These are phyloP conservation scores for Artomyces pyxidatus DNA, from an alignment of 768 basidiomycete species.

Conservation along the genomic window DNA sequence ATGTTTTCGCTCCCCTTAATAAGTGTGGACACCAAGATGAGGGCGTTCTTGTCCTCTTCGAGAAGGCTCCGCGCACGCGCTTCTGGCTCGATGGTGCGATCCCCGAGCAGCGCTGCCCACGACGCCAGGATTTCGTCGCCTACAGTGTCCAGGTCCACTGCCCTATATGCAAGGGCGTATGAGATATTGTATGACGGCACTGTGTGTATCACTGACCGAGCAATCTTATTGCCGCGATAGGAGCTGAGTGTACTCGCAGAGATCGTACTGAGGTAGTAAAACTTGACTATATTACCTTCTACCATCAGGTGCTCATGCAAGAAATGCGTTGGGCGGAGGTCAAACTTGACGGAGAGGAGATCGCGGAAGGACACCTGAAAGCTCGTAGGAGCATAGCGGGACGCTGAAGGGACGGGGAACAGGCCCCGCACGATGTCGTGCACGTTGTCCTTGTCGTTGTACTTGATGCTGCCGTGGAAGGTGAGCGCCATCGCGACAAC, in stretches of 20 bases:
- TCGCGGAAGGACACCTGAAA: conserved; percentile 10
- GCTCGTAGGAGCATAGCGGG: background rate
- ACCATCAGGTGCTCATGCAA: conserved; percentile 11
- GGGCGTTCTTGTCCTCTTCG: background rate
- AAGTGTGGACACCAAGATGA: background rate
- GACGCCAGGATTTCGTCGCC: background rate
- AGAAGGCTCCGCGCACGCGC: background rate
- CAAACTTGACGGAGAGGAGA: conserved; percentile 8
- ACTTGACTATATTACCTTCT: conserved; percentile 6
- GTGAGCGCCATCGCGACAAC: background rate
- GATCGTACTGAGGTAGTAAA: conserved; percentile 1
- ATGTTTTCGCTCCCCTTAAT: background rate
- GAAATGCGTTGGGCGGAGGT: conserved; percentile 7
- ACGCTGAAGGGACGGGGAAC: background rate
- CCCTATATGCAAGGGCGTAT: background rate
- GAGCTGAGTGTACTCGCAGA: background rate
- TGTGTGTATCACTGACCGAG: conserved; percentile 1
- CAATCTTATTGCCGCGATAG: conserved; percentile 5
- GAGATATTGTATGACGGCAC: too few relatives aligned
- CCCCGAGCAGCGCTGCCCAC: background rate
- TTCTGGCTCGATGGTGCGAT: background rate
- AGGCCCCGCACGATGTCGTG: background rate
- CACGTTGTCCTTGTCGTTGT: background rate
- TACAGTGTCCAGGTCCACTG: conserved; percentile 4
- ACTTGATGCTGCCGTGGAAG: background rate